Percentiles rank a stretch among this genome's conserved stretches.
Evolutionary conservation across 2,329 filamentous ascomycete genomes (phyloP).

Genomic region (Fusarium falciforme): DNA sequence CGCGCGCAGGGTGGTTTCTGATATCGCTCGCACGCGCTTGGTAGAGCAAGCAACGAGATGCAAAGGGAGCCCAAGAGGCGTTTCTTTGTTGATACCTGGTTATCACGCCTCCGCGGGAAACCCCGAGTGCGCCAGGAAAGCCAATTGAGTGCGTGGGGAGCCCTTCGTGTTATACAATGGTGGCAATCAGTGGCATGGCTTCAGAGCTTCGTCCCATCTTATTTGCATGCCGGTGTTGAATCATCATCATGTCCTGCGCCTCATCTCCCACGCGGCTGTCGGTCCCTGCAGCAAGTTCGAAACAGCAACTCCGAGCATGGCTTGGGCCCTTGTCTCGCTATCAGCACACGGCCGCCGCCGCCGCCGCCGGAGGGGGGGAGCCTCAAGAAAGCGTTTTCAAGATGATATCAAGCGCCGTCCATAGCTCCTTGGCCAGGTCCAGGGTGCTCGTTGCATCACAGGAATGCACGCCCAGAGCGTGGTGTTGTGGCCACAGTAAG

Average conservation of each 20-base stretch:
- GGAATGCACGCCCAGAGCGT: conserved; percentile 29
- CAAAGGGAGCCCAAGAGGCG: not conserved
- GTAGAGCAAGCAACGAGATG: not conserved
- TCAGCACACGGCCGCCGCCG: not conserved
- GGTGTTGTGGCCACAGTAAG: conserved; percentile 25
- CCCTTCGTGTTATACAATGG: conserved; percentile 11
- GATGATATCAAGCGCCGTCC: conserved; percentile 20
- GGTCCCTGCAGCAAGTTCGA: not conserved
- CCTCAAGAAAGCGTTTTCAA: conserved; percentile 7
- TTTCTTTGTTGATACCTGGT: not conserved
- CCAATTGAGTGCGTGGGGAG: conserved; percentile 13
- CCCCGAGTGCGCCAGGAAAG: conserved; percentile 3
- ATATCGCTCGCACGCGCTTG: not conserved
- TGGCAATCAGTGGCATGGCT: conserved; percentile 1
- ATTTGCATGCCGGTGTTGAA: conserved; percentile 21
- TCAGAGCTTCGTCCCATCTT: not conserved
- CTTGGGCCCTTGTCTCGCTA: conserved; percentile 1
- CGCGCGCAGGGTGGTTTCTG: not conserved
- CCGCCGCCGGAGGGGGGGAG: not conserved
- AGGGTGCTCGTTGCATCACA: conserved; percentile 19
- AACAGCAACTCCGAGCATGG: conserved; percentile 6
- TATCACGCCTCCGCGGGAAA: conserved; percentile 5
- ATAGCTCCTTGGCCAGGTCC: conserved; percentile 21
- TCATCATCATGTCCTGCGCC: conserved; percentile 11
- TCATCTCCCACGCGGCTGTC: conserved; percentile 6